Evolutionary conservation across 129 eudicot genomes (phyloP).

Genomic region (Chrysanthemum seticuspe): DNA sequence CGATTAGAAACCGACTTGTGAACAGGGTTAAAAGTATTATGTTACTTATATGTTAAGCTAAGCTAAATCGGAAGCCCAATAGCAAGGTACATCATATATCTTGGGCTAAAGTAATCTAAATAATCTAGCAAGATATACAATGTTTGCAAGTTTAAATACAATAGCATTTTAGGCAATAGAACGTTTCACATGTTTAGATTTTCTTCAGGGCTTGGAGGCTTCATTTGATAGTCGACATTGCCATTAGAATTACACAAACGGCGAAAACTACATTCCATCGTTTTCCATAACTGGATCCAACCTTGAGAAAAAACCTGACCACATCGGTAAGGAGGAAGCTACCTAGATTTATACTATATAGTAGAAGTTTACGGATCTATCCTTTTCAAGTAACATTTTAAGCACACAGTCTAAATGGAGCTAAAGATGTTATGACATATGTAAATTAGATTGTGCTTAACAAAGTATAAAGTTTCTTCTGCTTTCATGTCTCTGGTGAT

Average conservation of each 20-base stretch:
- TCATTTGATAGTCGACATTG: background rate
- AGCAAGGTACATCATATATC: too few relatives aligned
- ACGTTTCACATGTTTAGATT: background rate
- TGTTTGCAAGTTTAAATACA: background rate
- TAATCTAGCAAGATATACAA: background rate
- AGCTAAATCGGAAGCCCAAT: too few relatives aligned
- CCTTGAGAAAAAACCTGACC: background rate
- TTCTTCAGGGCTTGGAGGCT: background rate
- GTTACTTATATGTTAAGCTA: too few relatives aligned
- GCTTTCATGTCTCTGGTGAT: background rate
- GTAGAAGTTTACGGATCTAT: background rate
- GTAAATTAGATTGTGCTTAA: background rate
- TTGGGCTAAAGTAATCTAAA: too few relatives aligned
- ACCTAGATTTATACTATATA: constrained; percentile 21
- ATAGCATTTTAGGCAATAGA: background rate
- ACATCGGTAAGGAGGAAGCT: constrained; percentile 6
- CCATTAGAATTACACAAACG: background rate
- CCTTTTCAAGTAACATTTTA: constrained; percentile 8
- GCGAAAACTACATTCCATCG: background rate
- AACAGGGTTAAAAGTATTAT: too few relatives aligned
- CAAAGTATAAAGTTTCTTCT: background rate
- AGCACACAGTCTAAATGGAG: background rate
- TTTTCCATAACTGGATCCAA: constrained; percentile 7
- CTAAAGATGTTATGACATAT: background rate
- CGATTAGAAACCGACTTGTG: too few relatives aligned